A percentile compares a stretch with the other conserved stretches of the same genome.
phyloP scores from a whole-genome alignment of 768 basidiomycete genomes.

The Kwoniella bestiolae region DNA sequence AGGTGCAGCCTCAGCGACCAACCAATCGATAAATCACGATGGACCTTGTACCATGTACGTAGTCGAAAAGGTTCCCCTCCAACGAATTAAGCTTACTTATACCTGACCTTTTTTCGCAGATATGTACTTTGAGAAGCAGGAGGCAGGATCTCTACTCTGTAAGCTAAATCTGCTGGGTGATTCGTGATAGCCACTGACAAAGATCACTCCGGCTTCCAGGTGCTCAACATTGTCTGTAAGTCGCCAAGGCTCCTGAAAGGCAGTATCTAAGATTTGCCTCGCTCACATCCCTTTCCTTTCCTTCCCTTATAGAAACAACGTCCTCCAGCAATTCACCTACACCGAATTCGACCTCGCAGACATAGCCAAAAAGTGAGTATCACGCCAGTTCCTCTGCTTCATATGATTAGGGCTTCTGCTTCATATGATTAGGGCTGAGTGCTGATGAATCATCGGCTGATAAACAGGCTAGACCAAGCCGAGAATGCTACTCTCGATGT shows the following conservation, averaged over 20 bases:
- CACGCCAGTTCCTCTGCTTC: too few species aligned
- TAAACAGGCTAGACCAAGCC: slow-evolving; percentile 48
- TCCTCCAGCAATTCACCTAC: slow-evolving; percentile 54
- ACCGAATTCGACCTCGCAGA: slow-evolving; percentile 55
- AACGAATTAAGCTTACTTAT: neutral
- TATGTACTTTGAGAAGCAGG: slow-evolving; percentile 52
- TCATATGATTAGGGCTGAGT: too few species aligned
- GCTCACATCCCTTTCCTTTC: neutral
- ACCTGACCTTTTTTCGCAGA: slow-evolving; percentile 21
- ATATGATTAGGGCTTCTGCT: too few species aligned
- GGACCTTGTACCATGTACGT: slow-evolving; percentile 45
- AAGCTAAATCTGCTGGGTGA: slow-evolving; percentile 8
- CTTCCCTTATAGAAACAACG: slow-evolving; percentile 40
- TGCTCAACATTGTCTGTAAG: slow-evolving; percentile 54
- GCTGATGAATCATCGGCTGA: neutral
- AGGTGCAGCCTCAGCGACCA: too few species aligned
- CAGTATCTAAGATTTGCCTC: neutral
- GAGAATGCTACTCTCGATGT: slow-evolving; percentile 56
- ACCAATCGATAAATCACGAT: slow-evolving; percentile 16
- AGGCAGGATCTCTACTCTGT: slow-evolving; percentile 51
- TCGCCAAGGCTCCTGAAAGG: too few species aligned
- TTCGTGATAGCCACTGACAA: neutral
- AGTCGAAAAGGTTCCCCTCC: neutral
- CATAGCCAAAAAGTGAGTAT: slow-evolving; percentile 52
- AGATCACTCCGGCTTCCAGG: slow-evolving; percentile 13